phyloP scores from a whole-genome alignment of 108 stramenopile species.

The Cyclostephanos tholiformis region DNA sequence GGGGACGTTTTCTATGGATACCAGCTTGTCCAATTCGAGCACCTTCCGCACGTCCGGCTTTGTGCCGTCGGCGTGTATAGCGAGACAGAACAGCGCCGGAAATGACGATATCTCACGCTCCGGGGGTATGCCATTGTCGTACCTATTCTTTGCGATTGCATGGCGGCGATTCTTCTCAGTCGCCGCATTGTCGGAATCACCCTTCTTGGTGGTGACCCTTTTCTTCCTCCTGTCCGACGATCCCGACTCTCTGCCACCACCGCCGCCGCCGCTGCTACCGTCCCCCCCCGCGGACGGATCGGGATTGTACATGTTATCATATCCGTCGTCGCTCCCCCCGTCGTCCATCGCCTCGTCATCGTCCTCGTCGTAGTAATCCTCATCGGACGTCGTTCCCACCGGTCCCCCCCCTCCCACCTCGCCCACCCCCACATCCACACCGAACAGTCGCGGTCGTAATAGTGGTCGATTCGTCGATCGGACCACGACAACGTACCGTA shows the following conservation, averaged over 20 bases:
- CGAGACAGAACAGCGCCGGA: constrained; percentile 72
- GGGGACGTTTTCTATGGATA: constrained; percentile 69
- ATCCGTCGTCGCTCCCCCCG: constrained; percentile 47
- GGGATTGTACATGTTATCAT: constrained; percentile 55
- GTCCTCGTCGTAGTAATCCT: constrained; percentile 35
- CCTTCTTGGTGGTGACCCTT: background rate
- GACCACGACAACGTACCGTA: constrained; percentile 71
- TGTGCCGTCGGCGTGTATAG: constrained; percentile 76
- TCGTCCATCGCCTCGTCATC: constrained; percentile 38
- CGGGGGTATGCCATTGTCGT: constrained; percentile 44
- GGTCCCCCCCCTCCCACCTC: constrained; percentile 8
- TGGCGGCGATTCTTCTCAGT: constrained; percentile 8
- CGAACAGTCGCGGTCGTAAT: constrained; percentile 30
- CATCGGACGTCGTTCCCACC: constrained; percentile 25
- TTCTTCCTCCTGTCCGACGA: constrained; percentile 18
- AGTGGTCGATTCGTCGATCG: constrained; percentile 76
- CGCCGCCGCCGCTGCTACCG: background rate
- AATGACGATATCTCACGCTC: constrained; percentile 77
- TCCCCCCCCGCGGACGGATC: constrained; percentile 21
- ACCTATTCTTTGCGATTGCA: constrained; percentile 19
- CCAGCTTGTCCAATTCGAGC: constrained; percentile 76
- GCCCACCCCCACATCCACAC: constrained; percentile 8
- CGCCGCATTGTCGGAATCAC: background rate
- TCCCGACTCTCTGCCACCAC: too few relatives aligned
- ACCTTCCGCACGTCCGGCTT: constrained; percentile 86